Evolutionary conservation across 2,329 filamentous ascomycete species (phyloP), one percentile per base, ranked within the genome.

Genomic region (Apiospora aurea): DNA sequence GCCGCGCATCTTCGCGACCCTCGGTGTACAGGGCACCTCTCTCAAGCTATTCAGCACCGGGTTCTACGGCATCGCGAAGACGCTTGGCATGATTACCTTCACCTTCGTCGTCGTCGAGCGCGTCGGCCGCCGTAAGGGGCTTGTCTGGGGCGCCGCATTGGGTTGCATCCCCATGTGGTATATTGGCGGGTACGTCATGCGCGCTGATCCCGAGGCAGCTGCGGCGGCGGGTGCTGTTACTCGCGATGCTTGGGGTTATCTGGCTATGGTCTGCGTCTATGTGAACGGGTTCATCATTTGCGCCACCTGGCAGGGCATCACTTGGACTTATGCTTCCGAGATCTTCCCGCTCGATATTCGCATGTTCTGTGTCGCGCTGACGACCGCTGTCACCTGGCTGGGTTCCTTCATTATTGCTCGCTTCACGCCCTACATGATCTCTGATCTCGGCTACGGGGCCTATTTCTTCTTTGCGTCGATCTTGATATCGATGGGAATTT

Each of bases 181-280:
- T 57, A 81, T 84, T n/a, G 84, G 82, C 0, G 81, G 78, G 1
- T 83, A 81, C 69, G 79, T 82, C 51, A 75, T 79, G 75, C 72
- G 72, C 26, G 78, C 79, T 41, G 80, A 82, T 29, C 80, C 81
- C 0, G 80, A 77, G 18, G 77, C 66, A 1, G 77, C 86, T 5
- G 85, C 85, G 0, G 85, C 85, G 18, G 76, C 84, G 1, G 87
- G 86, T 1, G 81, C 84, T 21, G 83, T 86, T 11, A 80, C 81
- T 4, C 80, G 83, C 4, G 78, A 82, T n/a, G 82, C 79, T 21
- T 81, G 82, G 78, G 81, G 82, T 2, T 84, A 84, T 69, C 74
- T 85, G n/a, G 84, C 84, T 2, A 87, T 88, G 73, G 86, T 85
- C 34, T 87, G 86, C 81, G 80, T 83, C 74, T 87, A 87, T 67